Conservation (phyloP, 2,329 filamentous ascomycete species). For the Aureobasidium sp. region DNA sequence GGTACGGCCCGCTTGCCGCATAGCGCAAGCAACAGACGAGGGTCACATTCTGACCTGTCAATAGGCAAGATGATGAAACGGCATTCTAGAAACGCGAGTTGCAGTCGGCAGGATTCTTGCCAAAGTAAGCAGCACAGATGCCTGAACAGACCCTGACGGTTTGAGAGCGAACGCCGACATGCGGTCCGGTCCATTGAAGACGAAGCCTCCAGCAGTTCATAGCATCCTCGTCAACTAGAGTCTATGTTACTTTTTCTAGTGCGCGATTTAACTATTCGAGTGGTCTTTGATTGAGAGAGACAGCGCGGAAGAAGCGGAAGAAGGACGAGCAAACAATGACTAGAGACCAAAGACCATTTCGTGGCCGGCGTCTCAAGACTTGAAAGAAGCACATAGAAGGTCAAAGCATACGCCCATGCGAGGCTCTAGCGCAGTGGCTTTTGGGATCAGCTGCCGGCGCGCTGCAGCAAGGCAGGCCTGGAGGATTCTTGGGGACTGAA, state of each 20-base stretch:
- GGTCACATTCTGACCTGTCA: conserved; percentile 1
- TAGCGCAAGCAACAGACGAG: neutral
- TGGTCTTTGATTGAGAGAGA: neutral
- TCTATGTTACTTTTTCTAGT: neutral
- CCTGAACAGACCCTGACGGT: neutral
- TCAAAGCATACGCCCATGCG: conserved; percentile 6
- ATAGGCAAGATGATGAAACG: conserved; percentile 4
- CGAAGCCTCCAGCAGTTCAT: neutral
- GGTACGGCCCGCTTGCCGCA: conserved; percentile 9
- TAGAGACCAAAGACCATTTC: neutral
- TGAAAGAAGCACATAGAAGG: conserved; percentile 13
- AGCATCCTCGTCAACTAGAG: neutral
- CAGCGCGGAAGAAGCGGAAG: conserved; percentile 6
- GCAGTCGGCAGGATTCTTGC: neutral
- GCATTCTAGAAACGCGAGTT: neutral
- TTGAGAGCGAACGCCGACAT: neutral
- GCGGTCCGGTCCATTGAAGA: neutral
- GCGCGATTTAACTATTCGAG: neutral
- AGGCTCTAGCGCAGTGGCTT: conserved; percentile 6
- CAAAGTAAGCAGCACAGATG: neutral
- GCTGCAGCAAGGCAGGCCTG: neutral
- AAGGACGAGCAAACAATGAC: neutral
- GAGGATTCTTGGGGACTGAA: neutral
- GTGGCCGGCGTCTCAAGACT: conserved; percentile 5
- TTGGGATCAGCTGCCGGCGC: conserved; percentile 6